Evolutionary conservation across 1,284 basidiomycete genomes (phyloP).

Genomic region (Sphaerobolus stellatus): DNA sequence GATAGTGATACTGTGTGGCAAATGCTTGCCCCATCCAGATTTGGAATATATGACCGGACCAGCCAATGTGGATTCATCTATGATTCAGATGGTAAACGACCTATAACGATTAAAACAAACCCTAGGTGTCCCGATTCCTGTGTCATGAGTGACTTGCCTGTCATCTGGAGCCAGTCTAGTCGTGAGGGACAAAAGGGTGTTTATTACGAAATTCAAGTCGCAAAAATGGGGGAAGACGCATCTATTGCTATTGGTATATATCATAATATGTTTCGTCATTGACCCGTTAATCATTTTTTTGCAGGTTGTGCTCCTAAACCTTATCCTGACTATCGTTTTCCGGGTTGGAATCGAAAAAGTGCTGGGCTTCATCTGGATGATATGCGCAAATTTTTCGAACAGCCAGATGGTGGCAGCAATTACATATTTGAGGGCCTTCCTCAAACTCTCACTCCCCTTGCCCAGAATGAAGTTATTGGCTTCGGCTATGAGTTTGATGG

Average conservation of each 20-base stretch:
- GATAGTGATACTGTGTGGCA: conserved; percentile 38
- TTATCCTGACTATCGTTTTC: conserved; percentile 62
- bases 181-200: conserved; percentile 49
- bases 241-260: conserved; percentile 57
- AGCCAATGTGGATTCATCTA: conserved; percentile 31
- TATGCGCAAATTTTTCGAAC: conserved; percentile 69
- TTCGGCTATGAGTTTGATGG: conserved; percentile 60
- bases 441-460: conserved; percentile 29
- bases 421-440: conserved; percentile 41
- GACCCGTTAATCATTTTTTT: not conserved
- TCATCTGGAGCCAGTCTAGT: conserved; percentile 60
- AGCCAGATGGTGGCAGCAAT: conserved; percentile 60
- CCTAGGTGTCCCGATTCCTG: conserved; percentile 48
- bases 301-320: conserved; percentile 64
- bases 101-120: not conserved
- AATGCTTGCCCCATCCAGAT: conserved; percentile 48
- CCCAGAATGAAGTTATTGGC: conserved; percentile 52
- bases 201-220: conserved; percentile 61
- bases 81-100: conserved; percentile 43
- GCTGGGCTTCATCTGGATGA: conserved; percentile 69
- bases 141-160: conserved; percentile 59
- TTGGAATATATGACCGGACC: conserved; percentile 51
- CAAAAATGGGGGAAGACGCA: conserved; percentile 47
- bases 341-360: conserved; percentile 71
- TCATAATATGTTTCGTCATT: not conserved